Conservation (phyloP, 73 alveolate genomes). For the Tetrahymena malaccensis region DNA sequence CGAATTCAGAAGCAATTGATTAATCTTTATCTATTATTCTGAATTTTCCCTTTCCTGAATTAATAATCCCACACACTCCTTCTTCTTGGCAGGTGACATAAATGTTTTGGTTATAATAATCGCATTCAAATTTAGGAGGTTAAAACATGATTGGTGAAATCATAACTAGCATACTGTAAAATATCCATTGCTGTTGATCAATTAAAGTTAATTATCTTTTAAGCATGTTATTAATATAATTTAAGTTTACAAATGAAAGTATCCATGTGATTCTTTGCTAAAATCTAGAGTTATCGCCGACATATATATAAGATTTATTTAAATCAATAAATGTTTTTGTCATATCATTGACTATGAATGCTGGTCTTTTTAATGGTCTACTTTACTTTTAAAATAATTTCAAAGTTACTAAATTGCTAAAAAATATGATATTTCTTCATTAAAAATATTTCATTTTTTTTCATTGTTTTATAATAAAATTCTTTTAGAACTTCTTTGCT, state of each 20-base stretch:
- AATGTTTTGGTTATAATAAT: not conserved
- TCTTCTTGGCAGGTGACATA: not conserved
- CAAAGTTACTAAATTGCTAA: not conserved
- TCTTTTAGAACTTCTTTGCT: not conserved
- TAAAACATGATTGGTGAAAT: not conserved
- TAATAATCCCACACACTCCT: not conserved
- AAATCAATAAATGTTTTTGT: constrained; percentile 17
- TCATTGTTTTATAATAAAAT: too few species aligned
- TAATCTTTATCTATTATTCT: not conserved
- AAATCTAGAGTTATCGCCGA: constrained; percentile 38
- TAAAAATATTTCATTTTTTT: not conserved
- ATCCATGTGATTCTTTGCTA: constrained; percentile 23
- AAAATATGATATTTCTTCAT: not conserved
- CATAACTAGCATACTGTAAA: not conserved
- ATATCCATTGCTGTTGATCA: not conserved
- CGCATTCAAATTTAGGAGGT: not conserved
- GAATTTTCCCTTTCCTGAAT: not conserved
- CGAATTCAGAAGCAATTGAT: not conserved
- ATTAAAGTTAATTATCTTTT: not conserved
- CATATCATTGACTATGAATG: constrained; percentile 36
- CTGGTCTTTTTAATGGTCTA: constrained; percentile 19
- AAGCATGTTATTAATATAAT: not conserved
- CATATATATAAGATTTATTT: constrained; percentile 26
- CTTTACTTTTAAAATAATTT: not conserved
- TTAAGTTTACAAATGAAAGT: not conserved